Percentiles rank a stretch among this genome's conserved stretches.
These are phyloP conservation scores for Barnettozyma salicaria DNA, from an alignment of 805 yeast species.

Conservation along the genomic window DNA sequence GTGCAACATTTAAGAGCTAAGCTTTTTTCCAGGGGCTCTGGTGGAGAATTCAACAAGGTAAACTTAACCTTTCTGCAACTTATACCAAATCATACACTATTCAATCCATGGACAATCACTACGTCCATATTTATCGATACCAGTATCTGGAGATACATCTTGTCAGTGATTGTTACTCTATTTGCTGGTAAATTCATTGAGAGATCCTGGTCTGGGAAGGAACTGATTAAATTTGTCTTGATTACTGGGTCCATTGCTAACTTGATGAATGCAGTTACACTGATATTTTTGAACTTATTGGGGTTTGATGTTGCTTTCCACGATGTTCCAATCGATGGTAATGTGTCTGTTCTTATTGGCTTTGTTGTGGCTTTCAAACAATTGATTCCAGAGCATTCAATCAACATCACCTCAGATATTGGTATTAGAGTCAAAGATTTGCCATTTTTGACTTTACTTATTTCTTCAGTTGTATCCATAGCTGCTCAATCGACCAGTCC, in stretches of 20 bases:
- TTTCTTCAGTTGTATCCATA: constrained; percentile 27
- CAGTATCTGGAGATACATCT: constrained; percentile 38
- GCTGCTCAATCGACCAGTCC: constrained; percentile 38
- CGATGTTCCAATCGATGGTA: constrained; percentile 46
- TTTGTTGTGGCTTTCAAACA: constrained; percentile 62
- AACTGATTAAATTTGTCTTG: constrained; percentile 42
- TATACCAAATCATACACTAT: constrained; percentile 50
- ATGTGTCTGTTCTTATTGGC: constrained; percentile 50
- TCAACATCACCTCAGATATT: constrained; percentile 42
- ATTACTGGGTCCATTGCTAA: constrained; percentile 51
- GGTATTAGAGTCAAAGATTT: constrained; percentile 56
- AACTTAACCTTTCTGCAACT: constrained; percentile 55
- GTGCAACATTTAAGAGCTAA: constrained; percentile 38
- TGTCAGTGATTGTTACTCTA: constrained; percentile 43
- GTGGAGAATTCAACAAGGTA: constrained; percentile 34
- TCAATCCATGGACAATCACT: constrained; percentile 58
- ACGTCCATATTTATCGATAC: constrained; percentile 63
- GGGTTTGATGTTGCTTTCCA: constrained; percentile 20
- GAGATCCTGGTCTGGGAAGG: constrained; percentile 55
- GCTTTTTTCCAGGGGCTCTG: constrained; percentile 25
- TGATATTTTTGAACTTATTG: constrained; percentile 24
- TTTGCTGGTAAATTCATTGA: constrained; percentile 65
- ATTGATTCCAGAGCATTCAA: constrained; percentile 54
- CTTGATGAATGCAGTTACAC: constrained; percentile 28
- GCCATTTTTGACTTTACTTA: constrained; percentile 41